These are phyloP conservation scores for Datura wrightii DNA, from an alignment of 257 asterid species.

Conservation along the genomic window DNA sequence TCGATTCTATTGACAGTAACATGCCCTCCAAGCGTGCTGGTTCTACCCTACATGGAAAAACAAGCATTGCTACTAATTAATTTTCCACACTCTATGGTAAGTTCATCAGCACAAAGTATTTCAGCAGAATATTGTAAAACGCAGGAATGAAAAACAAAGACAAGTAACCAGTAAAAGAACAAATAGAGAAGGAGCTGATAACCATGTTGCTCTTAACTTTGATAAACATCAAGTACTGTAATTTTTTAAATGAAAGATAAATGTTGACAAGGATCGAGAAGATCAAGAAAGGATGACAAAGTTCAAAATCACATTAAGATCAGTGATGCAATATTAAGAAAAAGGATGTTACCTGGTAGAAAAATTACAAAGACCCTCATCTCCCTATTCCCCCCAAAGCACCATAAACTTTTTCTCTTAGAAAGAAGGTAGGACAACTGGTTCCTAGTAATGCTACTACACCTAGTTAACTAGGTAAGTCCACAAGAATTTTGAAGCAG, in stretches of 20 bases:
- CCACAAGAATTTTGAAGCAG: not conserved
- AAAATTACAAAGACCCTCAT: not conserved
- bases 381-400: not conserved
- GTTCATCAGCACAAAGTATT: constrained; percentile 1
- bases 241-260: not conserved
- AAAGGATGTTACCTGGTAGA: not conserved
- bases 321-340: not conserved
- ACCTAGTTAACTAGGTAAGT: not conserved
- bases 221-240: not conserved
- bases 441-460: not conserved
- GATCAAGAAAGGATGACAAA: not conserved
- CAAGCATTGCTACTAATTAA: not conserved
- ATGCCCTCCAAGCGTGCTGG: constrained; percentile 65
- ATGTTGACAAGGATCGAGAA: not conserved
- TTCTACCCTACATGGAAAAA: constrained; percentile 60
- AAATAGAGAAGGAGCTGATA: not conserved
- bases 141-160: not conserved
- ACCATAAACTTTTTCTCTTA: not conserved
- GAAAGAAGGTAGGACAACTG: not conserved
- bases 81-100: constrained; percentile 1
- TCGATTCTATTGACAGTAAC: constrained; percentile 44
- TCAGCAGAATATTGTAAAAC: not conserved
- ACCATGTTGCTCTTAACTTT: not conserved
- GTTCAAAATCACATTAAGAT: not conserved
- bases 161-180: not conserved